Base-by-base conservation (phyloP, 495 filamentous ascomycete genomes). In the Hypomontagnella monticulosa region DNA sequence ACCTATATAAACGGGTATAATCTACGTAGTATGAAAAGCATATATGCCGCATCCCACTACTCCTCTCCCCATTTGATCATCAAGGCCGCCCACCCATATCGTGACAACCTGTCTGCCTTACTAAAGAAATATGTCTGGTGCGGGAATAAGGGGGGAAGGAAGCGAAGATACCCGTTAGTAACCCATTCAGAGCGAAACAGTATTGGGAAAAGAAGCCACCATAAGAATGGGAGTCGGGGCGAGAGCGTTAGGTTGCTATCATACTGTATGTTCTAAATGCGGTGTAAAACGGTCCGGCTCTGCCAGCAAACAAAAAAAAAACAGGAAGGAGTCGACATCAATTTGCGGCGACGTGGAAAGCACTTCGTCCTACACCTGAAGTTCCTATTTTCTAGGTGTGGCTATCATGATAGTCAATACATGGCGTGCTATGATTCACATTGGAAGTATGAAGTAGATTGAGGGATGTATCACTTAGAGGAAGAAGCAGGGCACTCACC, bases 351-450 rank as follows among this genome's bases (percentile, higher is more conserved):
- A 33, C 23, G 16, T 8, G 33, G 11, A 10, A 15, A 6, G 41
- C 4, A 16, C 4, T n/a, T 43, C 36, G 18, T 65, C 18, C 52
- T 42, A 73, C 55, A 38, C 65, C 20, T 16, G 42, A 42, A 72
- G 69, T 48, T 74, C 74, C 79, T 81, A 83, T 69, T 78, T 81
- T 62, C 79, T 75, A 63, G 80, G 77, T 49, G 80, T 80, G 63
- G 79, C 79, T 81, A 47, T 51, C 14, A 34, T 15, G 38, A 14
- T 9, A 9, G 41, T 63, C 4, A 64, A 30, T 18, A 57, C 36
- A 10, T 18, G 23, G 23, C 23, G 6, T 27, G 2, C 23, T 27
- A 27, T 6, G 3, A 6, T 27, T 27, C 23, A 27, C 6, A 27
- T 27, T 27, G 23, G 23, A 6, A 27, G 6, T 27, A 6, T 6